Evolutionary conservation across 495 filamentous ascomycete species (phyloP).

Genomic region (Tuber magnatum): DNA sequence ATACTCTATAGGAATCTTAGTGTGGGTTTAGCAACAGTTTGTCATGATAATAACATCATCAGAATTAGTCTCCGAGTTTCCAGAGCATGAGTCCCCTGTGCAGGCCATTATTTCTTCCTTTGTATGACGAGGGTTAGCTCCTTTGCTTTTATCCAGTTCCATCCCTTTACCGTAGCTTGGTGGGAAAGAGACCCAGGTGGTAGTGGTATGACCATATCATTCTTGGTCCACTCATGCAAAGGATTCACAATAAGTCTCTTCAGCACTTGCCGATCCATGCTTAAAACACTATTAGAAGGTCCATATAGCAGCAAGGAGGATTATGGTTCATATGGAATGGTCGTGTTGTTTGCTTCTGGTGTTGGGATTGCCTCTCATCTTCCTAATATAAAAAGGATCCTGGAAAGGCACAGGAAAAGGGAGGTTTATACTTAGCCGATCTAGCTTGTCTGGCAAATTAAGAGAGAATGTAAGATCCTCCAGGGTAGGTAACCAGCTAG

Average conservation of each 20-base stretch:
- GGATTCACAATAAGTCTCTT: slow-evolving; percentile 41
- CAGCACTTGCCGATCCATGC: too few relatives aligned
- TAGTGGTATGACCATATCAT: slow-evolving; percentile 33
- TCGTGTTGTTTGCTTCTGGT: too few relatives aligned
- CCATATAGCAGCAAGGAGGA: too few relatives aligned
- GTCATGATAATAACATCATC: too few relatives aligned
- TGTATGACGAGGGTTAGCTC: slow-evolving; percentile 33
- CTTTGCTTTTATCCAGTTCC: slow-evolving; percentile 37
- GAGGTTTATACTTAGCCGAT: slow-evolving; percentile 42
- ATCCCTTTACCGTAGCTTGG: slow-evolving; percentile 43
- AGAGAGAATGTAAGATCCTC: slow-evolving; percentile 30
- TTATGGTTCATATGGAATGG: too few relatives aligned
- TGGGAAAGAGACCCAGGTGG: too few relatives aligned
- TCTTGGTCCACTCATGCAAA: slow-evolving; percentile 37
- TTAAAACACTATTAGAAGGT: too few relatives aligned
- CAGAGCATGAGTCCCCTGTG: slow-evolving; percentile 36
- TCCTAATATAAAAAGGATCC: too few relatives aligned
- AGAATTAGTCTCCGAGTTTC: slow-evolving; percentile 30
- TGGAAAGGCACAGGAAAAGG: too few relatives aligned
- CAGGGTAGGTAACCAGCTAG: slow-evolving; percentile 8
- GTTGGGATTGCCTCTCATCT: too few relatives aligned
- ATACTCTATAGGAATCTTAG: slow-evolving; percentile 23
- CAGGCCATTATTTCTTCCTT: slow-evolving; percentile 41
- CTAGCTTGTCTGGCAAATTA: slow-evolving; percentile 41
- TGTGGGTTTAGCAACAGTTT: background rate